phyloP scores from a whole-genome alignment of 441 rosid species.

The Mallotus japonicus region DNA sequence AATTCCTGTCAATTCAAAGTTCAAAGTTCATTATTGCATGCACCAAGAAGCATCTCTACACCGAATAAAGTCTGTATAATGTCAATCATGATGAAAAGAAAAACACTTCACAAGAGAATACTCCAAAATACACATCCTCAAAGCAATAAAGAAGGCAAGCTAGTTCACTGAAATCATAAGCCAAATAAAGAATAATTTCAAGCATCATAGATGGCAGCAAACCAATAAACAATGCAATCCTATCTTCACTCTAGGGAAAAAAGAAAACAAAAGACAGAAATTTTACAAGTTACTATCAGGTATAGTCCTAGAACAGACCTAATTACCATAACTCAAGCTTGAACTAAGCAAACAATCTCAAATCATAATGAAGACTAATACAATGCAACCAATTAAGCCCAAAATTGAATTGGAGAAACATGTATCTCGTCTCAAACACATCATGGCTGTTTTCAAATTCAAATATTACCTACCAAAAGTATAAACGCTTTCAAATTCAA shows the following conservation, averaged over 20 bases:
- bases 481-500: no score
- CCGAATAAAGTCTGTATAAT: not conserved
- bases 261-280: not conserved
- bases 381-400: not conserved
- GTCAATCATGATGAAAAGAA: not conserved
- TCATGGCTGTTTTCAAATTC: no score
- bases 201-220: not conserved
- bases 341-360: no score
- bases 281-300: not conserved
- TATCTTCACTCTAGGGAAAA: not conserved
- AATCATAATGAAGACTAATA: not conserved
- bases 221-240: not conserved
- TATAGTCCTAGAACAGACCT: no score
- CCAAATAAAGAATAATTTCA: not conserved
- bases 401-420: not conserved
- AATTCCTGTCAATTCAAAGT: not conserved
- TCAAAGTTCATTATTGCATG: not conserved
- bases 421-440: no score
- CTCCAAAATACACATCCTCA: not conserved
- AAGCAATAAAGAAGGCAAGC: not conserved
- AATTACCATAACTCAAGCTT: no score
- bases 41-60: not conserved
- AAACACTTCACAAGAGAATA: not conserved
- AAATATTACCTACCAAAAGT: not conserved
- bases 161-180: not conserved